Evolutionary conservation across 768 basidiomycete genomes (phyloP).

Genomic region (Nidularia pulvinata): DNA sequence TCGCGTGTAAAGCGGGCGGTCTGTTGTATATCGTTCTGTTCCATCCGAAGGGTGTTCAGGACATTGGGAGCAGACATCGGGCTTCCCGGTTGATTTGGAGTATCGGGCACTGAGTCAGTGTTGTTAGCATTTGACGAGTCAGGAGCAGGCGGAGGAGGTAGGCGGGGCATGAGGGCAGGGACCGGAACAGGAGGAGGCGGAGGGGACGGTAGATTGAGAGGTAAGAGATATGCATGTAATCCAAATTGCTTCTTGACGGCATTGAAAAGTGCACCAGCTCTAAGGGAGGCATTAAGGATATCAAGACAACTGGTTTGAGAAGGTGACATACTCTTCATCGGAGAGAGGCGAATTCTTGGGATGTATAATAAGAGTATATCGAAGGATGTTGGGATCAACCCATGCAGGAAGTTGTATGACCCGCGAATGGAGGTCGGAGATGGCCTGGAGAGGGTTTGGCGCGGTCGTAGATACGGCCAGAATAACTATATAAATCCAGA

Average conservation of each 20-base stretch:
- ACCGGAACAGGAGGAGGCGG: constrained; percentile 69
- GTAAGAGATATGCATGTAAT: constrained; percentile 71
- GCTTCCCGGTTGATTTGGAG: constrained; percentile 13
- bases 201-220: constrained; percentile 58
- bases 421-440: constrained; percentile 73
- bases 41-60: constrained; percentile 51
- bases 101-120: constrained; percentile 10
- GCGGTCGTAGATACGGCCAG: constrained; percentile 82
- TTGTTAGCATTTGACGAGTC: constrained; percentile 22
- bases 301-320: constrained; percentile 1
- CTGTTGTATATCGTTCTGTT: constrained; percentile 73
- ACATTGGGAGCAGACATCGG: constrained; percentile 17
- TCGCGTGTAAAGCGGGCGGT: constrained; percentile 83
- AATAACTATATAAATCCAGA: constrained; percentile 51
- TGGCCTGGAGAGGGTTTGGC: constrained; percentile 78
- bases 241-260: constrained; percentile 89
- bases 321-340: constrained; percentile 64
- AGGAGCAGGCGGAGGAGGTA: constrained; percentile 49
- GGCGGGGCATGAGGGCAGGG: constrained; percentile 62
- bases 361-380: constrained; percentile 80
- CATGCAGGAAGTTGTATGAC: constrained; percentile 71
- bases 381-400: constrained; percentile 74
- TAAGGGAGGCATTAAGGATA: constrained; percentile 19
- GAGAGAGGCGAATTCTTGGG: constrained; percentile 67
- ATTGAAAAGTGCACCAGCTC: constrained; percentile 79